phyloP scores from a whole-genome alignment of 306 rosid genomes.

The Amphicarpaea edgeworthii region DNA sequence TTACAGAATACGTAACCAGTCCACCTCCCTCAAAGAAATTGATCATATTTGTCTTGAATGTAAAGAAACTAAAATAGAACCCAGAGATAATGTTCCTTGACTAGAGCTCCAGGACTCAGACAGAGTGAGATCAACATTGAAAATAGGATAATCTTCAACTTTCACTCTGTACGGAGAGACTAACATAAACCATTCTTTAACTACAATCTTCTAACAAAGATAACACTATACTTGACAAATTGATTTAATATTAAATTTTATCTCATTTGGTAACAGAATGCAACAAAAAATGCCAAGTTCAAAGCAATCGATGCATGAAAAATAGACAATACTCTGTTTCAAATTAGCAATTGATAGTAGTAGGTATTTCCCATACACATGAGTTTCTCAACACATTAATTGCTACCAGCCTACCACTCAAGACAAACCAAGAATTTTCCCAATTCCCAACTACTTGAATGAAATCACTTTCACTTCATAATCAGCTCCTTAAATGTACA shows the following conservation, averaged over 20 bases:
- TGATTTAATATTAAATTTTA: neutral
- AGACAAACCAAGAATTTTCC: slow-evolving; percentile 32
- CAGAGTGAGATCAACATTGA: neutral
- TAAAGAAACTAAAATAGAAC: neutral
- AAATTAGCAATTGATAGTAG: neutral
- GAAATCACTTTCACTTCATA: neutral
- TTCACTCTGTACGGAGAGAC: neutral
- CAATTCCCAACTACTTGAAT: slow-evolving; percentile 9
- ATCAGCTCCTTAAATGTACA: slow-evolving; percentile 3
- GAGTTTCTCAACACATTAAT: slow-evolving; percentile 6
- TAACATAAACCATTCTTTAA: slow-evolving; percentile 14
- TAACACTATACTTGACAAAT: neutral
- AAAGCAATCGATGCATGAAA: neutral
- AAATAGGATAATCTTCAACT: neutral
- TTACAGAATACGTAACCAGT: neutral
- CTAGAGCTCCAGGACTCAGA: slow-evolving; percentile 20
- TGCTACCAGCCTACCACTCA: neutral
- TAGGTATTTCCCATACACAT: slow-evolving; percentile 11
- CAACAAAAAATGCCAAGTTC: neutral
- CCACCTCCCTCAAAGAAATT: neutral
- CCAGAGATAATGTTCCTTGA: neutral
- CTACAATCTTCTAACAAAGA: neutral
- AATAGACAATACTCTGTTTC: neutral
- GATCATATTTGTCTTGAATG: slow-evolving; percentile 14
- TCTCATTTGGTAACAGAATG: neutral